These are phyloP conservation scores for Botrytis hyacinthi DNA, from an alignment of 2,329 filamentous ascomycete species.

Conservation along the genomic window DNA sequence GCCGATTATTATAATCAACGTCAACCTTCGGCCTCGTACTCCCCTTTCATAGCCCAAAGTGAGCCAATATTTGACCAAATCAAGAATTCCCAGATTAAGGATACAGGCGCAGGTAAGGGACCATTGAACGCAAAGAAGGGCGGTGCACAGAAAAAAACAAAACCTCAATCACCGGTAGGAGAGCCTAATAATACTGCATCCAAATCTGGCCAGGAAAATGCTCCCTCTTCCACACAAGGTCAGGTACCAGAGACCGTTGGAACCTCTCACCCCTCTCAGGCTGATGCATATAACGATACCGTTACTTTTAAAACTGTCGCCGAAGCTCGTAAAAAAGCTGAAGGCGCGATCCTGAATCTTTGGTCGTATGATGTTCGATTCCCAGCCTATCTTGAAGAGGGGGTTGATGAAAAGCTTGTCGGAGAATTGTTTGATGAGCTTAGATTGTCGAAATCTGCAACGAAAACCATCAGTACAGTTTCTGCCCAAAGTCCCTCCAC, in stretches of 20 bases:
- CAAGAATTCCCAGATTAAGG: slow-evolving; percentile 18
- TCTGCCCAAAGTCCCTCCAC: slow-evolving; percentile 9
- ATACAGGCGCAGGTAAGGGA: not conserved
- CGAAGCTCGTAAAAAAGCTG: slow-evolving; percentile 52
- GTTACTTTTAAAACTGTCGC: slow-evolving; percentile 23
- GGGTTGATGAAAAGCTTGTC: slow-evolving; percentile 63
- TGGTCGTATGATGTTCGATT: slow-evolving; percentile 68
- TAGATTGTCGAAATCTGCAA: slow-evolving; percentile 47
- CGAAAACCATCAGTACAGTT: slow-evolving; percentile 23
- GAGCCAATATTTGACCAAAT: slow-evolving; percentile 22
- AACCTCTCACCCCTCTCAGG: not conserved
- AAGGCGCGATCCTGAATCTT: slow-evolving; percentile 65
- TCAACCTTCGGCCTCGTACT: slow-evolving; percentile 34
- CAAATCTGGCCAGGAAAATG: slow-evolving; percentile 2
- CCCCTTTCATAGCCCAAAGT: slow-evolving; percentile 30
- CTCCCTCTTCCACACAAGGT: not conserved
- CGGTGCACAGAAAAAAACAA: not conserved
- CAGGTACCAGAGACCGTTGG: not conserved
- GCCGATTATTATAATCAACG: slow-evolving; percentile 27
- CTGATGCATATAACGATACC: not conserved
- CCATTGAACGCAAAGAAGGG: not conserved
- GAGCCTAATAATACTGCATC: not conserved
- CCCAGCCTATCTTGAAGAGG: slow-evolving; percentile 69
- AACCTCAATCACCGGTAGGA: not conserved
- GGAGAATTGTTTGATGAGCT: slow-evolving; percentile 66